Evolutionary conservation across 2,329 filamentous ascomycete species (phyloP), one percentile per base, ranked within the genome.

Genomic region (Xylaria sp.): DNA sequence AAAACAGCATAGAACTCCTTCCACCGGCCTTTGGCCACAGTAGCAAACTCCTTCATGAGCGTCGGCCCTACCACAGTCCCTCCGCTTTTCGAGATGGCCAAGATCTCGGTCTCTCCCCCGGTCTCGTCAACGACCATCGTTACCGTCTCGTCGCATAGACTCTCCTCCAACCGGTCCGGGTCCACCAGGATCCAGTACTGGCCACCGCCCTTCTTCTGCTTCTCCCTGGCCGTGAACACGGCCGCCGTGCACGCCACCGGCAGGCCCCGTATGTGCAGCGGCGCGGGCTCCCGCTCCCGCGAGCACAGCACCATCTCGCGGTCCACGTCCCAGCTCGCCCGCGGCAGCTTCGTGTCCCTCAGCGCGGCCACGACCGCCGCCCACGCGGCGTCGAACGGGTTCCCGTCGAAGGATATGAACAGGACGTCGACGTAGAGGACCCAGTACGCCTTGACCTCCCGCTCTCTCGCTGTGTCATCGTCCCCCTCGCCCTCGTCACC

Each of bases 401-500:
- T 96, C 5, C 93, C 93, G 60, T 96, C 92, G 45, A 96, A 85
- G 0, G 91, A 95, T 62, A 99, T 88, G 74, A 96, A 94, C 68
- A 97, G 83, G n/a, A 97, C 80, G 69, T 97, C 93, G 61, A 99
- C 90, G 72, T 96, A 97, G 18, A 99, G 84, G 8, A 90, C 87
- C 94, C 93, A 99, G 72, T 95, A 97, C 0, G 89, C 94, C 69
- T 90, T 93, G 9, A 93, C 73, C 54, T 73, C 69, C 34, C 71
- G 71, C 48, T 69, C 69, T 38, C 69, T 67, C 4, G 74, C 68
- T 2, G 59, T 61, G 16, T 49, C 54, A 6, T 63, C 63, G 6
- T 62, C 56, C 9, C 63, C 65, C 9, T 62, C 61, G 39, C 66
- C 64, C 21, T 62, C 59, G 13, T 64, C 61, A 37, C 57, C 61